Evolutionary conservation across 2,329 filamentous ascomycete genomes (phyloP).

Genomic region (Fusarium cyanostomum): DNA sequence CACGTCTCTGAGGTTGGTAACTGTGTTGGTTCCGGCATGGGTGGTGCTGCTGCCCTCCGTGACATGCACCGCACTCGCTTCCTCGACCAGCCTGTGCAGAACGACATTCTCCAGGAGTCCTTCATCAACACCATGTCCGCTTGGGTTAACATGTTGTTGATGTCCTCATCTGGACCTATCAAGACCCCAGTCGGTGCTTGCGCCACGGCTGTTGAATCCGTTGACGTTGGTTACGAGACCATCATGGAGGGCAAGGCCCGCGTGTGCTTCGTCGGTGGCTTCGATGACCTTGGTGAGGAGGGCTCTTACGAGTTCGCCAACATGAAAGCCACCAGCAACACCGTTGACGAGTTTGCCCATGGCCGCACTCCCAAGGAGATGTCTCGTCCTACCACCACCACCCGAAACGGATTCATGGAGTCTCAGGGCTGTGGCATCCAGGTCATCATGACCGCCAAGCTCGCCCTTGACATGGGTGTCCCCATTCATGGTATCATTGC

Average conservation of each 20-base stretch:
- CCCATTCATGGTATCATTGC: constrained; percentile 96
- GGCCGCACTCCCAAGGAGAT: constrained; percentile 96
- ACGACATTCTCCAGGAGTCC: constrained; percentile 98
- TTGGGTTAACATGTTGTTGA: constrained; percentile 98
- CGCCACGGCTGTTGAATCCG: constrained; percentile 94
- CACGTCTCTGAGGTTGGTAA: constrained; percentile 98
- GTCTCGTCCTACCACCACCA: constrained; percentile 97
- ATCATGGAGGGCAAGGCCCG: constrained; percentile 98
- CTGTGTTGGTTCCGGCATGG: constrained; percentile 98
- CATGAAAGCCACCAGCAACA: constrained; percentile 99
- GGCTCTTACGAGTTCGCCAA: constrained; percentile 99
- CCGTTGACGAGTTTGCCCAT: constrained; percentile 94
- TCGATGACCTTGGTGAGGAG: constrained; percentile 99
- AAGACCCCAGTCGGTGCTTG: constrained; percentile 98
- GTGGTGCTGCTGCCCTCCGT: constrained; percentile 88
- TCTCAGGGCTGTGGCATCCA: constrained; percentile 98
- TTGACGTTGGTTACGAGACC: constrained; percentile 98
- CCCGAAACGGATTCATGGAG: constrained; percentile 98
- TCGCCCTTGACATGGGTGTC: constrained; percentile 97
- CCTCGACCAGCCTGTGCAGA: constrained; percentile 96
- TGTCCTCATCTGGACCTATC: constrained; percentile 97
- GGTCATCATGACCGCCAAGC: constrained; percentile 96
- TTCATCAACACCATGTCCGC: constrained; percentile 99
- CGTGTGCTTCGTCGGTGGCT: constrained; percentile 96
- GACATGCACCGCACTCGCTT: constrained; percentile 99